Conservation (phyloP, 202 grass and related monocot species). For the Elaeis oleifera region DNA sequence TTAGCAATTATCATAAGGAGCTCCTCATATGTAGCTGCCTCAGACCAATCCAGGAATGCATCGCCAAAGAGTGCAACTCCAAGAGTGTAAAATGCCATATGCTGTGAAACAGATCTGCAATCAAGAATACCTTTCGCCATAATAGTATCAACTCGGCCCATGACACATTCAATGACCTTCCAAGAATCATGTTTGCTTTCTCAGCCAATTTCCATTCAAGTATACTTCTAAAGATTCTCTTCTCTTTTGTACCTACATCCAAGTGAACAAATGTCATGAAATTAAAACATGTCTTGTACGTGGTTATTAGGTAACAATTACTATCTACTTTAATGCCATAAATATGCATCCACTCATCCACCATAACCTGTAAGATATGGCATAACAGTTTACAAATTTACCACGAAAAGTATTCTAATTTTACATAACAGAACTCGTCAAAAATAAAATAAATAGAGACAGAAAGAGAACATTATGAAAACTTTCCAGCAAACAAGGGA, state of each 20-base stretch:
- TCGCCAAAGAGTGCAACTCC: slow-evolving; percentile 69
- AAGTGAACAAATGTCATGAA: slow-evolving; percentile 9
- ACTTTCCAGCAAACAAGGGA: no score
- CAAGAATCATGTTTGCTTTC: slow-evolving; percentile 19
- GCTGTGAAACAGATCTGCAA: slow-evolving; percentile 49
- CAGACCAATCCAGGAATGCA: slow-evolving; percentile 68
- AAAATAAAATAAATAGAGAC: no score
- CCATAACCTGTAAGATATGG: background rate
- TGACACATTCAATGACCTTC: slow-evolving; percentile 41
- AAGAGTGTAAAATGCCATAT: slow-evolving; percentile 67
- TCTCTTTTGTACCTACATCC: slow-evolving; percentile 52
- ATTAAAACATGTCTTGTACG: background rate
- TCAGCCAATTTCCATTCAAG: slow-evolving; percentile 43
- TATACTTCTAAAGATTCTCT: slow-evolving; percentile 69
- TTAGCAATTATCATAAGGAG: slow-evolving; percentile 71
- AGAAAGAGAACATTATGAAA: no score
- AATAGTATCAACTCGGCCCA: slow-evolving; percentile 35
- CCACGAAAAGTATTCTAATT: background rate
- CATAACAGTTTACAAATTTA: background rate
- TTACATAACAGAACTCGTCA: no score
- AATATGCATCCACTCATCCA: background rate
- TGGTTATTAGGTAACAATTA: no score
- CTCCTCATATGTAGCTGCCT: slow-evolving; percentile 55
- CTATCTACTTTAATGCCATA: no score
- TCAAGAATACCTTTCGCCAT: slow-evolving; percentile 46